Conservation (phyloP, 164 flowering plant species). For the Echeveria elegans region DNA sequence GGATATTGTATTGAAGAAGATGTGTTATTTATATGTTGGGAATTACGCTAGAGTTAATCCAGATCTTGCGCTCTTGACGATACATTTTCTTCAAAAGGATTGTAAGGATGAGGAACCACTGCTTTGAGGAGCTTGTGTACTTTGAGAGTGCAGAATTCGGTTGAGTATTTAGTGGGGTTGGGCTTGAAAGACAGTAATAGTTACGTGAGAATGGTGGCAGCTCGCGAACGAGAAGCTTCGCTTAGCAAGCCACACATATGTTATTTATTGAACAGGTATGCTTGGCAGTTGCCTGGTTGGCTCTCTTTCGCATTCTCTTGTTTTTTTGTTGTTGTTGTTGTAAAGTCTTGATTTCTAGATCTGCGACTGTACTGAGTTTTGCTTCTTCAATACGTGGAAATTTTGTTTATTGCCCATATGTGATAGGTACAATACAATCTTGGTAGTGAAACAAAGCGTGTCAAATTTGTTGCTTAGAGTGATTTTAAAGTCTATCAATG, state of each 20-base stretch:
- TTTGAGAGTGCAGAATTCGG: constrained; percentile 70
- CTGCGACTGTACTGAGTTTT: too few species aligned
- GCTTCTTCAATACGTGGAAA: too few species aligned
- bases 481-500: too few species aligned
- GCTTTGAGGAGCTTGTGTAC: constrained; percentile 89
- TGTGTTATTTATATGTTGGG: constrained; percentile 95
- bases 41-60: constrained; percentile 94
- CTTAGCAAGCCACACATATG: constrained; percentile 80
- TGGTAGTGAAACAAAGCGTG: too few species aligned
- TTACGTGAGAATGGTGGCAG: constrained; percentile 85
- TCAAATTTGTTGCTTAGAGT: too few species aligned
- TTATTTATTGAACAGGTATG: constrained; percentile 71
- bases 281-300: too few species aligned
- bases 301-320: too few species aligned
- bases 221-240: constrained; percentile 69
- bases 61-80: constrained; percentile 88
- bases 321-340: too few species aligned
- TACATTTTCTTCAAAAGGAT: constrained; percentile 92
- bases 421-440: too few species aligned
- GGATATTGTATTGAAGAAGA: constrained; percentile 91
- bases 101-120: constrained; percentile 93
- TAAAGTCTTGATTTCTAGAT: too few species aligned
- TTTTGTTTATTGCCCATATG: too few species aligned
- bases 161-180: constrained; percentile 84
- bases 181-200: constrained; percentile 78